phyloP scores from a whole-genome alignment of 495 filamentous ascomycete species.

The Copromyces sp. region DNA sequence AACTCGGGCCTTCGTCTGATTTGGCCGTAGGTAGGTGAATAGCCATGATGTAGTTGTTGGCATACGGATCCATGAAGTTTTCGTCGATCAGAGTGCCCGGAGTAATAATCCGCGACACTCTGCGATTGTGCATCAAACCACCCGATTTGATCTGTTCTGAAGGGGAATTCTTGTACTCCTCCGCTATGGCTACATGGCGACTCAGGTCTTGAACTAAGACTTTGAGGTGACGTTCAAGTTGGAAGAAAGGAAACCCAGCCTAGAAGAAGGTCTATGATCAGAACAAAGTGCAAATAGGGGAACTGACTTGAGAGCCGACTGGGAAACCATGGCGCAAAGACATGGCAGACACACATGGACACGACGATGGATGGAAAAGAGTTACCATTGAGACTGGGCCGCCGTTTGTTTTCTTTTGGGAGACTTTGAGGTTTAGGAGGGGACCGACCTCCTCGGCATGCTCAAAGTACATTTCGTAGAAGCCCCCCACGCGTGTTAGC shows the following conservation, averaged over 20 bases:
- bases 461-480: constrained; percentile 96
- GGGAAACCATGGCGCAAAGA: not conserved
- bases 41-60: constrained; percentile 84
- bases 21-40: constrained; percentile 39
- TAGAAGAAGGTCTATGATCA: constrained; percentile 25
- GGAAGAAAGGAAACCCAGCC: constrained; percentile 89
- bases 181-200: constrained; percentile 84
- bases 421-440: constrained; percentile 78
- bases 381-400: constrained; percentile 71
- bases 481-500: constrained; percentile 82
- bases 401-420: constrained; percentile 62
- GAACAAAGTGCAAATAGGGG: constrained; percentile 10
- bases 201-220: constrained; percentile 83
- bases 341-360: not conserved
- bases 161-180: constrained; percentile 70
- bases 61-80: constrained; percentile 85
- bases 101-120: constrained; percentile 77
- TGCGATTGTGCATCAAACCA: constrained; percentile 71
- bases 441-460: constrained; percentile 84
- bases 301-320: not conserved
- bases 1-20: constrained; percentile 2
- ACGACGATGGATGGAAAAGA: constrained; percentile 7
- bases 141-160: constrained; percentile 58
- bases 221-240: constrained; percentile 86
- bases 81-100: constrained; percentile 96